A percentile compares a stretch with the other conserved stretches of the same genome.
phyloP scores from a whole-genome alignment of 2,329 filamentous ascomycete genomes.

The Geoglossum cookeanum region DNA sequence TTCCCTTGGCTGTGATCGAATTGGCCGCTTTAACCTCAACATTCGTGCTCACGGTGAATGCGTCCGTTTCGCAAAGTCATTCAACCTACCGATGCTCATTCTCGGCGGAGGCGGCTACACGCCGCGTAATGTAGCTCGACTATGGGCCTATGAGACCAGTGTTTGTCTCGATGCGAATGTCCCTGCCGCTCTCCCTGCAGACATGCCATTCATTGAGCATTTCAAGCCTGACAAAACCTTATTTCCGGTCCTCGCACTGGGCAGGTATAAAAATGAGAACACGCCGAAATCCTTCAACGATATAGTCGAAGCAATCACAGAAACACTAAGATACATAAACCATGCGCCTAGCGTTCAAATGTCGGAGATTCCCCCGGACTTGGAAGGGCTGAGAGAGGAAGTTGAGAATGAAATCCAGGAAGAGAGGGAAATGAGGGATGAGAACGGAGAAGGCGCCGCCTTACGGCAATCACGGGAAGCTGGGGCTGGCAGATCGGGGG shows the following conservation, averaged over 20 bases:
- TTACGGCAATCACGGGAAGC: background rate
- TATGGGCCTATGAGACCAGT: conserved; percentile 92
- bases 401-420: conserved; percentile 22
- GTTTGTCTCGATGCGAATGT: conserved; percentile 66
- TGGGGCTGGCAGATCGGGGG: background rate
- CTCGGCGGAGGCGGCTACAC: conserved; percentile 95
- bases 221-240: conserved; percentile 77
- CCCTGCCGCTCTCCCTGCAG: conserved; percentile 51
- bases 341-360: conserved; percentile 77
- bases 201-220: conserved; percentile 71
- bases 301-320: conserved; percentile 58
- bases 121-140: conserved; percentile 83
- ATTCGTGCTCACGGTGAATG: conserved; percentile 87
- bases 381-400: conserved; percentile 35
- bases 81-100: conserved; percentile 65
- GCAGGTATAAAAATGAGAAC: conserved; percentile 56
- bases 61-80: conserved; percentile 69
- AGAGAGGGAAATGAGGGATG: conserved; percentile 50
- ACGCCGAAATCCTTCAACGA: conserved; percentile 54
- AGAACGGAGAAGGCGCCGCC: conserved; percentile 12
- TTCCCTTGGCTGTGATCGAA: conserved; percentile 76
- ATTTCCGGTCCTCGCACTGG: conserved; percentile 61
- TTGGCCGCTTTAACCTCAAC: conserved; percentile 92
- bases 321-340: conserved; percentile 73
- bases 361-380: conserved; percentile 58